These are phyloP conservation scores for Ruellia speciosa DNA, from an alignment of 305 asterid genomes.

Conservation along the genomic window DNA sequence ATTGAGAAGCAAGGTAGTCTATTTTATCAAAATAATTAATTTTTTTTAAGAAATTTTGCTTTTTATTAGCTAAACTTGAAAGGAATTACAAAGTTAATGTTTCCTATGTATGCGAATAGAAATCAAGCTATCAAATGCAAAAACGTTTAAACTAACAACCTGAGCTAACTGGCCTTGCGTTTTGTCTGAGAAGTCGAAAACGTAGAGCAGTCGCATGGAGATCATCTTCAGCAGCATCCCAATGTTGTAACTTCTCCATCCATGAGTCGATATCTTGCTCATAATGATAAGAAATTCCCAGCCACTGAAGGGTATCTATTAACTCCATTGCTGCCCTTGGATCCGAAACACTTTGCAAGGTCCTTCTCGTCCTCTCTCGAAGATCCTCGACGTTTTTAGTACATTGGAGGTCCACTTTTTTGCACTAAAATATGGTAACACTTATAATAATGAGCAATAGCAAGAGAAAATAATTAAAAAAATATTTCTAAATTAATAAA, in stretches of 20 bases:
- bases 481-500: too few species aligned
- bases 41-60: too few species aligned
- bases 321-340: constrained; percentile 17
- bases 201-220: constrained; percentile 19
- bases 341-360: not conserved
- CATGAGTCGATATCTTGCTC: constrained; percentile 14
- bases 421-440: too few species aligned
- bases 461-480: too few species aligned
- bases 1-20: too few species aligned
- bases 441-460: too few species aligned
- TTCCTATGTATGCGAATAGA: too few species aligned
- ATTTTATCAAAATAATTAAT: too few species aligned
- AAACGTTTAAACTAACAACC: not conserved
- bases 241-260: constrained; percentile 11
- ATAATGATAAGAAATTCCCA: constrained; percentile 7
- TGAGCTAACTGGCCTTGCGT: constrained; percentile 6
- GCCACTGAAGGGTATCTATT: constrained; percentile 14
- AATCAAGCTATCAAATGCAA: too few species aligned
- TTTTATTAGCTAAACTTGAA: too few species aligned
- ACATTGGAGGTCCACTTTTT: too few species aligned
- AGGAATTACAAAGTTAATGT: too few species aligned
- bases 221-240: constrained; percentile 3
- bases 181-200: constrained; percentile 21
- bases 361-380: constrained; percentile 2
- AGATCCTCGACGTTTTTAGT: not conserved